A percentile compares a stretch with the other conserved stretches of the same genome.
These are phyloP conservation scores for Rhodosporidiobolus sp. DNA, from an alignment of 768 basidiomycete genomes.

Conservation along the genomic window DNA sequence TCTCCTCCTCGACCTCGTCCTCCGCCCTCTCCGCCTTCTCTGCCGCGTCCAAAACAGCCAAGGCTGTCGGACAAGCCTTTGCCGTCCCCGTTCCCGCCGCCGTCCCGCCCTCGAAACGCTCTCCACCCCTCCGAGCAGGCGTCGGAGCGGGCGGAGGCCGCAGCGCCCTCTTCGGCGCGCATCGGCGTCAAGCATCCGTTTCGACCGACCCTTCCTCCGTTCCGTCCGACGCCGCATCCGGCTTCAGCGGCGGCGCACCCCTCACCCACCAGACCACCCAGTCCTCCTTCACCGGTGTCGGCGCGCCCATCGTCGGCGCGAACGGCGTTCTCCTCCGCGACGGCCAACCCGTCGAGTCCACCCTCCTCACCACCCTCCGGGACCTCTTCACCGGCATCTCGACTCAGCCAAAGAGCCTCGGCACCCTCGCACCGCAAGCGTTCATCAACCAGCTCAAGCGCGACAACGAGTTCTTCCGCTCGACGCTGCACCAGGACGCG, in stretches of 20 bases:
- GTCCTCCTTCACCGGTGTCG: conserved; percentile 36
- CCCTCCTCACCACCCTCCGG: conserved; percentile 85
- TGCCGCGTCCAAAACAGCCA: neutral
- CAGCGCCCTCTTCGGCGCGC: conserved; percentile 19
- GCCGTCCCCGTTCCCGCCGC: neutral
- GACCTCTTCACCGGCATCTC: conserved; percentile 85
- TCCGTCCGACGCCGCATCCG: neutral
- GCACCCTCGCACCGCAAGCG: conserved; percentile 80
- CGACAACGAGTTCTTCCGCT: conserved; percentile 84
- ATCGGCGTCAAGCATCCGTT: conserved; percentile 8
- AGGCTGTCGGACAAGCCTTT: conserved; percentile 12
- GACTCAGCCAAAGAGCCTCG: conserved; percentile 69
- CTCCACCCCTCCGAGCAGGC: neutral
- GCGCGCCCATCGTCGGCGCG: conserved; percentile 58
- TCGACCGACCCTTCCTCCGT: conserved; percentile 9
- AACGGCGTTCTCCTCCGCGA: conserved; percentile 42
- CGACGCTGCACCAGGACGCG: conserved; percentile 93
- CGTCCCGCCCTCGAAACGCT: neutral
- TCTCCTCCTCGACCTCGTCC: conserved; percentile 50
- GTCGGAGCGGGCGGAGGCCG: neutral
- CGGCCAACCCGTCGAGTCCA: conserved; percentile 48
- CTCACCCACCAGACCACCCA: conserved; percentile 26
- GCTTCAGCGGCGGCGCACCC: conserved; percentile 19
- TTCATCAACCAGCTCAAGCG: conserved; percentile 92
- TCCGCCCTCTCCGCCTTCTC: conserved; percentile 53